phyloP scores from a whole-genome alignment of 2,329 filamentous ascomycete species.

The Phyllosticta citribraziliensis region DNA sequence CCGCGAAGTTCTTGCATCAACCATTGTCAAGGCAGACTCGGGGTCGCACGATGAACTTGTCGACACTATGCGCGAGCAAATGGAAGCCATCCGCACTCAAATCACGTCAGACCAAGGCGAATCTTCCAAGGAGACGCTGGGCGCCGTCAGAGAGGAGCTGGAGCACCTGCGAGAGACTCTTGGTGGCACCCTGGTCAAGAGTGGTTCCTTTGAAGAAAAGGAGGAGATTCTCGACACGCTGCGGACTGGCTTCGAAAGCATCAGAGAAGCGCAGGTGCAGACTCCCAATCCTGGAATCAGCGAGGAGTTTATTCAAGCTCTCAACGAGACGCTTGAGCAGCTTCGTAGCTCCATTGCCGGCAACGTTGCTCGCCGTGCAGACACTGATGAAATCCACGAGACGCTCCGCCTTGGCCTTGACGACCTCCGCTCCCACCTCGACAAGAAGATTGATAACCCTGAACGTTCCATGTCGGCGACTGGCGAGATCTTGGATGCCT shows the following conservation, averaged over 20 bases:
- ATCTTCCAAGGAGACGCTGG: slow-evolving; percentile 31
- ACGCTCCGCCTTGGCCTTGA: slow-evolving; percentile 40
- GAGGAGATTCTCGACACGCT: slow-evolving; percentile 33
- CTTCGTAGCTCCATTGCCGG: slow-evolving; percentile 33
- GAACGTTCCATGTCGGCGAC: slow-evolving; percentile 46
- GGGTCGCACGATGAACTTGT: slow-evolving; percentile 59
- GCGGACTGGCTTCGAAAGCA: slow-evolving; percentile 27
- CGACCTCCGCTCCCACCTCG: slow-evolving; percentile 38
- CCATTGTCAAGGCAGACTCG: slow-evolving; percentile 35
- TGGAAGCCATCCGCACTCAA: slow-evolving; percentile 34
- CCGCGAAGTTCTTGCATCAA: slow-evolving; percentile 46
- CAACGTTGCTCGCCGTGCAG: slow-evolving; percentile 30
- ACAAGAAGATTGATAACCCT: slow-evolving; percentile 44
- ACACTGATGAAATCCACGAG: slow-evolving; percentile 41
- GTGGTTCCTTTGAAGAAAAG: slow-evolving; percentile 25
- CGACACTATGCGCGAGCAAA: slow-evolving; percentile 48
- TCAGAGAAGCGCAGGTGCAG: slow-evolving; percentile 14
- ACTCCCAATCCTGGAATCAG: slow-evolving; percentile 22
- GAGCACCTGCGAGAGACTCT: slow-evolving; percentile 35
- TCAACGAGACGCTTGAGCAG: slow-evolving; percentile 42
- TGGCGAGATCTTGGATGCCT: slow-evolving; percentile 49
- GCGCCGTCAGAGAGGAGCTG: slow-evolving; percentile 34
- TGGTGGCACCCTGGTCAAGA: slow-evolving; percentile 31
- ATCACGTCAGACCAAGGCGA: slow-evolving; percentile 30
- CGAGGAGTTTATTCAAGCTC: slow-evolving; percentile 43